A percentile compares a stretch with the other conserved stretches of the same genome.
These are phyloP conservation scores for Pittosporum tobira DNA, from an alignment of 129 eudicot genomes.

Conservation along the genomic window DNA sequence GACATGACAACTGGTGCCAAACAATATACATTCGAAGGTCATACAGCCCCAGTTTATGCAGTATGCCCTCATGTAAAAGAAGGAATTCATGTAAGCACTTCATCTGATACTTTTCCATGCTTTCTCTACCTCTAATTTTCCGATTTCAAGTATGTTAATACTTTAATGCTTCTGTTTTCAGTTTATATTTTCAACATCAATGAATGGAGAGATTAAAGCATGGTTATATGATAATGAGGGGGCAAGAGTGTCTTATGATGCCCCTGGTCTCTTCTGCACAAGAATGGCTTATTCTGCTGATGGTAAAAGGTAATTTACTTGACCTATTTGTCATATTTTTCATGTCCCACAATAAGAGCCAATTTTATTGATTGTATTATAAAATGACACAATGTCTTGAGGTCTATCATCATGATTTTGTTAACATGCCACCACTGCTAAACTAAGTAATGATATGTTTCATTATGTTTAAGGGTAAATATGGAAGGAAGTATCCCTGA, in stretches of 20 bases:
- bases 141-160: neutral
- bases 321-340: no score
- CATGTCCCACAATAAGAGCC: neutral
- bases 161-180: slow-evolving; percentile 6
- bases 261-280: slow-evolving; percentile 47
- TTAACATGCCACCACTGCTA: no score
- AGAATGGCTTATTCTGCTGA: slow-evolving; percentile 55
- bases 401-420: no score
- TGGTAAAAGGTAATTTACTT: slow-evolving; percentile 34
- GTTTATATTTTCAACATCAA: slow-evolving; percentile 54
- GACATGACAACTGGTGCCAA: slow-evolving; percentile 48
- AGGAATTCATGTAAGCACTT: slow-evolving; percentile 33
- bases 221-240: slow-evolving; percentile 54
- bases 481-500: no score
- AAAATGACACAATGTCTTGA: no score
- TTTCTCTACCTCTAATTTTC: neutral
- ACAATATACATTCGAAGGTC: slow-evolving; percentile 65
- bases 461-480: neutral
- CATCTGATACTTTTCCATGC: neutral
- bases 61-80: slow-evolving; percentile 49
- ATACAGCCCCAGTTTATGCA: slow-evolving; percentile 54
- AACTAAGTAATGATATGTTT: neutral
- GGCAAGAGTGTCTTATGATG: slow-evolving; percentile 34
- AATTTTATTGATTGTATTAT: no score
- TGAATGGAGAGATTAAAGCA: slow-evolving; percentile 56